phyloP scores from a whole-genome alignment of 148 eudicot species.

The Dianthus caryophyllus region DNA sequence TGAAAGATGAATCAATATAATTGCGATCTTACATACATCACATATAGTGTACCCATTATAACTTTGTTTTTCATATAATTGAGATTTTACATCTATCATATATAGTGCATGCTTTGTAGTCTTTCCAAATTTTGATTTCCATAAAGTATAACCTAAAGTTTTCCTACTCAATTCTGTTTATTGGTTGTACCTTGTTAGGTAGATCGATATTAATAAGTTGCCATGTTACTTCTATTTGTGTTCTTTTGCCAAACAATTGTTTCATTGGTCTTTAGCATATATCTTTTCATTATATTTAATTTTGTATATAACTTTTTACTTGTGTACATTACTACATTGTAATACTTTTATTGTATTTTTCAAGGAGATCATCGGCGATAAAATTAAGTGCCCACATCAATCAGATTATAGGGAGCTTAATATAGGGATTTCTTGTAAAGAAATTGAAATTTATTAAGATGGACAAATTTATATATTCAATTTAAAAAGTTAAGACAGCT shows the following conservation, averaged over 20 bases:
- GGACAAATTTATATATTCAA: too few species aligned
- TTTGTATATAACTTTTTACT: too few species aligned
- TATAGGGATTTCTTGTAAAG: too few species aligned
- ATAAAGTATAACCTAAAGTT: conserved; percentile 1
- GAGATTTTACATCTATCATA: not conserved
- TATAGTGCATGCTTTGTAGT: conserved; percentile 16
- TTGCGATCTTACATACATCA: not conserved
- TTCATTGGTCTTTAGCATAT: too few species aligned
- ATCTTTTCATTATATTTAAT: too few species aligned
- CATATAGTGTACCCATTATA: conserved; percentile 6
- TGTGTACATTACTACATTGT: too few species aligned
- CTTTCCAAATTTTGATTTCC: conserved; percentile 4
- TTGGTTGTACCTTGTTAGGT: conserved; percentile 19
- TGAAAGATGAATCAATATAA: conserved; percentile 15
- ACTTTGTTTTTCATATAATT: conserved; percentile 10
- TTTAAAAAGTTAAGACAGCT: too few species aligned
- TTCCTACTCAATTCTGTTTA: conserved; percentile 1
- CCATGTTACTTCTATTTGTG: conserved; percentile 23
- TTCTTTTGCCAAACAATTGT: conserved; percentile 11
- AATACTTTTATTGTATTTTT: too few species aligned
- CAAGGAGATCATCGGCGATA: too few species aligned
- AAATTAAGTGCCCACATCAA: too few species aligned
- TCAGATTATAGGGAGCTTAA: too few species aligned
- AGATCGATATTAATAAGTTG: conserved; percentile 6
- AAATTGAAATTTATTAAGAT: too few species aligned